Conservation (phyloP, 805 yeast genomes). For the Zygosaccharomyces bailii region DNA sequence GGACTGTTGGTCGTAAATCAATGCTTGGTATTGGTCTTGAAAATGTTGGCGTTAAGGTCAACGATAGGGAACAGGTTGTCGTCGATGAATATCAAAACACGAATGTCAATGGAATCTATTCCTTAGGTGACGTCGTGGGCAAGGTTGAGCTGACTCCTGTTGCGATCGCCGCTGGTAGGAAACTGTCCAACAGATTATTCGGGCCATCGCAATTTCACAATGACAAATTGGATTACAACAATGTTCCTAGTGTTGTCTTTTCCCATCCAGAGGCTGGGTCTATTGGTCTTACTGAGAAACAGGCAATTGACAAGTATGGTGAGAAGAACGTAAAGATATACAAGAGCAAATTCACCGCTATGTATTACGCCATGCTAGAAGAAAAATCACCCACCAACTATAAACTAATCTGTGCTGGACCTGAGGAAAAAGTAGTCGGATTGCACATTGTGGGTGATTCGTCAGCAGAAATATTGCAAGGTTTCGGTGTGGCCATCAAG, state of each 20-base stretch:
- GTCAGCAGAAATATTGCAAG: conserved; percentile 91
- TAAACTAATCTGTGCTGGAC: conserved; percentile 74
- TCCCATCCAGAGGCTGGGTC: conserved; percentile 98
- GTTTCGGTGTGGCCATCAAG: conserved; percentile 95
- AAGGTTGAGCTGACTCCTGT: conserved; percentile 94
- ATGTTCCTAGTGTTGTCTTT: conserved; percentile 94
- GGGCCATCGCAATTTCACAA: conserved; percentile 68
- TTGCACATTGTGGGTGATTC: conserved; percentile 89
- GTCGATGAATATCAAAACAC: conserved; percentile 91
- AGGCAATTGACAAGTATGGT: conserved; percentile 78
- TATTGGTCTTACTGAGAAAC: conserved; percentile 78
- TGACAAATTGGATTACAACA: conserved; percentile 78
- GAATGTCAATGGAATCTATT: conserved; percentile 62
- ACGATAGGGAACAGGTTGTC: conserved; percentile 57
- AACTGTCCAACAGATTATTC: conserved; percentile 84
- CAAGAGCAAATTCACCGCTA: conserved; percentile 77
- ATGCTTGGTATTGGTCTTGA: conserved; percentile 72
- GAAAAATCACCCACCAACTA: conserved; percentile 83
- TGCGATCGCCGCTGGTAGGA: conserved; percentile 98
- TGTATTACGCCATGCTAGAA: conserved; percentile 87
- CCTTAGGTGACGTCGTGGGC: conserved; percentile 94
- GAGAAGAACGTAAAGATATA: conserved; percentile 75
- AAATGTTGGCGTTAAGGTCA: conserved; percentile 63
- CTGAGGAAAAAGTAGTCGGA: conserved; percentile 91
- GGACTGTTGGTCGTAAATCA: conserved; percentile 94